A percentile compares a stretch with the other conserved stretches of the same genome.
These are phyloP conservation scores for Diaporthe citrichinensis DNA, from an alignment of 2,329 filamentous ascomycete genomes.

Conservation along the genomic window DNA sequence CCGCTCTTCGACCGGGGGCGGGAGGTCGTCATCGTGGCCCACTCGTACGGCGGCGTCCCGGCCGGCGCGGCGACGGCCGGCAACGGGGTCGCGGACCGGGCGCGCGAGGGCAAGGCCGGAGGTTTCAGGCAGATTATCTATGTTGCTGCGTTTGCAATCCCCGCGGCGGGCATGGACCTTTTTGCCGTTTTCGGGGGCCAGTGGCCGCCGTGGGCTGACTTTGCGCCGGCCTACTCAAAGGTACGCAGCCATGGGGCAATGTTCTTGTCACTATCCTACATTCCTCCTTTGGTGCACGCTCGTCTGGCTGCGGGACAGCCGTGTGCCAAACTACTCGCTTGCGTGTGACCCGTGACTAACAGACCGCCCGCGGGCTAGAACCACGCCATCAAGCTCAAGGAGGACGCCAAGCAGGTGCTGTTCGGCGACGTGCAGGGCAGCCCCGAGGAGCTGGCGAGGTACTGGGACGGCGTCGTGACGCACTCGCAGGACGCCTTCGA, in stretches of 20 bases:
- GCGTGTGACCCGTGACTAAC: neutral
- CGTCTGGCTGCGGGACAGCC: neutral
- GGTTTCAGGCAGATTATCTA: conserved; percentile 36
- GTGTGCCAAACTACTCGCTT: neutral
- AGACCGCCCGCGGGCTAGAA: neutral
- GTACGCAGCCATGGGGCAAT: neutral
- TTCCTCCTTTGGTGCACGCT: neutral
- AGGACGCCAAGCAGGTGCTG: conserved; percentile 38
- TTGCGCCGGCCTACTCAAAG: conserved; percentile 30
- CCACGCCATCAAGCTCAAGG: conserved; percentile 37
- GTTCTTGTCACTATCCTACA: neutral
- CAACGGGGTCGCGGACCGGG: conserved; percentile 24
- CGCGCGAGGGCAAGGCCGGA: neutral
- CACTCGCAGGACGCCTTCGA: conserved; percentile 44
- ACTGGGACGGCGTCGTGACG: conserved; percentile 37
- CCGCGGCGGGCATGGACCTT: conserved; percentile 22
- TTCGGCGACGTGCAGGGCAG: conserved; percentile 41
- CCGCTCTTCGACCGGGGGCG: conserved; percentile 11
- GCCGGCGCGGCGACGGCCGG: conserved; percentile 15
- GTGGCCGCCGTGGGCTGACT: conserved; percentile 38
- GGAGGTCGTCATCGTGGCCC: conserved; percentile 16
- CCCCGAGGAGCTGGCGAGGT: conserved; percentile 36
- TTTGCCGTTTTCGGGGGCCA: conserved; percentile 29
- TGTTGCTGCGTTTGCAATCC: conserved; percentile 37
- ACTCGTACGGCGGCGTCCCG: conserved; percentile 23